Evolutionary conservation across 31 red algal species (phyloP), one percentile per base, ranked within the genome.

Genomic region (Porphyra umbilicalis): DNA sequence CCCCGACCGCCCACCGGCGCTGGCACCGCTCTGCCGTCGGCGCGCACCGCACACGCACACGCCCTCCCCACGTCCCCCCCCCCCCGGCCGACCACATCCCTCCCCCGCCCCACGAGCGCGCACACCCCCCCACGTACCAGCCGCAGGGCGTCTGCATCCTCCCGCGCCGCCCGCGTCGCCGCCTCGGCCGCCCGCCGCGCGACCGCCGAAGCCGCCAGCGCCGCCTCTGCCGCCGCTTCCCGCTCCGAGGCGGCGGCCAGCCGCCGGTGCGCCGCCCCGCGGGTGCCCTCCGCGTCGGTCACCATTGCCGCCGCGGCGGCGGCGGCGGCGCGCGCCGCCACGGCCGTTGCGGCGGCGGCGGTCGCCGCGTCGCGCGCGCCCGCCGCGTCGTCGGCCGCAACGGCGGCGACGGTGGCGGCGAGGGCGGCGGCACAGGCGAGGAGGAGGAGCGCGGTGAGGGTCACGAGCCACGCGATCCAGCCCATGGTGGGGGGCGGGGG

Each of bases 111-210:
- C n/a, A n/a, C n/a, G n/a, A n/a, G n/a, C n/a, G n/a, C n/a, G n/a
- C n/a, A n/a, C n/a, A n/a, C n/a, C 25, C 14, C 57, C 10, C 57
- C 57, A 71, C 57, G 13, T 71, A 71, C 57, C 57, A 71, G 57
- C 57, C 57, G 57, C 57, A 71, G 14, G 25, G 20, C 57, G 57
- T 71, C 57, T 71, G 57, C 57, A 71, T 71, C 57, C 57, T 71
- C 57, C 57, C 57, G 57, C 20, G 57, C 57, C 2, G 57, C 57
- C 57, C 57, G 57, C 20, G 57, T 71, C 3, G 57, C 13, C 57
- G 57, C 57, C 57, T 71, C 57, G 57, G 57, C 57, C 57, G 57
- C 57, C 57, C 57, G 57, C 57, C 57, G 57, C 57, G 57, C 57
- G 14, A 4, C 57, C 20, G 57, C 57, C 11, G 57, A 18, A 8